Percentiles rank a stretch among this genome's conserved stretches.
phyloP scores from a whole-genome alignment of 2,329 filamentous ascomycete genomes.

The Fusarium sterilihyphosum region DNA sequence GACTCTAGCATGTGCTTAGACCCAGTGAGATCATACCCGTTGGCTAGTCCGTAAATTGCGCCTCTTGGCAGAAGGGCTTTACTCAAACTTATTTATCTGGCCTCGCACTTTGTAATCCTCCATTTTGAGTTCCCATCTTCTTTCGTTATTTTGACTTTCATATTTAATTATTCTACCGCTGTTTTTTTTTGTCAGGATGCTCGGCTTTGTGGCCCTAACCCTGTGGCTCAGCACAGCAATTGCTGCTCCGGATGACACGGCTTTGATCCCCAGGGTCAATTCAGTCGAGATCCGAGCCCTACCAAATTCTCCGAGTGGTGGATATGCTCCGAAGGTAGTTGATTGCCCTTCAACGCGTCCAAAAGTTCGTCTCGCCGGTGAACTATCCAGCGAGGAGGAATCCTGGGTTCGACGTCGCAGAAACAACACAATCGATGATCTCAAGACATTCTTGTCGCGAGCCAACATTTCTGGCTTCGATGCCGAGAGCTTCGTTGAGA shows the following conservation, averaged over 20 bases:
- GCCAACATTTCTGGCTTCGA: constrained; percentile 81
- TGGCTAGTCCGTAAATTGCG: not conserved
- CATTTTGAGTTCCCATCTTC: not conserved
- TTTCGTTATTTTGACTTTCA: not conserved
- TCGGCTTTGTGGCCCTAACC: not conserved
- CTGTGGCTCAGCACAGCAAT: not conserved
- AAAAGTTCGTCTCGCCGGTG: constrained; percentile 68
- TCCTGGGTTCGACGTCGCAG: constrained; percentile 78
- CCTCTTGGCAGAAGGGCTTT: not conserved
- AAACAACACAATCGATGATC: constrained; percentile 75
- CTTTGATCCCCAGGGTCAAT: not conserved
- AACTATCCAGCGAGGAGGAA: constrained; percentile 75
- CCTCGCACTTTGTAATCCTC: not conserved
- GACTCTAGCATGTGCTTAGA: not conserved
- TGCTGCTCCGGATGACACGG: constrained; percentile 2
- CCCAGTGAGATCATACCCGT: not conserved
- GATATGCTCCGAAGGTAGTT: constrained; percentile 75
- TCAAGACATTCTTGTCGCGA: constrained; percentile 76
- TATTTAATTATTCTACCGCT: not conserved
- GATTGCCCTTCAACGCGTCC: constrained; percentile 76
- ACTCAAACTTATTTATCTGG: not conserved
- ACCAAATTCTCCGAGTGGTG: constrained; percentile 12
- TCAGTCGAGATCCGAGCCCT: constrained; percentile 2
- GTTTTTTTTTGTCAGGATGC: not conserved
- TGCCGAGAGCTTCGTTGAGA: constrained; percentile 71